These are phyloP conservation scores for Thelonectria rubi DNA, from an alignment of 2,329 filamentous ascomycete species.

Conservation along the genomic window DNA sequence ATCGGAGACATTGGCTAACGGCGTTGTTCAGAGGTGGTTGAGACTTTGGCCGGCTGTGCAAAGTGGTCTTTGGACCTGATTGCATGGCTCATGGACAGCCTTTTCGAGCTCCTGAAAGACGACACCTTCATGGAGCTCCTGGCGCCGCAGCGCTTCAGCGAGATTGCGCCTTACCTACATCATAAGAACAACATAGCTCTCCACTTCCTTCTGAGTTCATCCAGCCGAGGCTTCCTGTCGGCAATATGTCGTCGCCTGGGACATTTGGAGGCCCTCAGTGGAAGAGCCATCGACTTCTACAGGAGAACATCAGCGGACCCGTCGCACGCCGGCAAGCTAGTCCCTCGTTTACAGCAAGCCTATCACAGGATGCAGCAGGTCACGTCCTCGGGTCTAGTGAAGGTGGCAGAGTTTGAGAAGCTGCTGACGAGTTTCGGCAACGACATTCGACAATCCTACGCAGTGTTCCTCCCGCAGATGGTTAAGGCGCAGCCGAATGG, in stretches of 20 bases:
- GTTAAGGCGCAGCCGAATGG: conserved; percentile 59
- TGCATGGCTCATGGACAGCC: conserved; percentile 67
- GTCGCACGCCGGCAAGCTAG: conserved; percentile 49
- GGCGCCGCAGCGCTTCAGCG: conserved; percentile 55
- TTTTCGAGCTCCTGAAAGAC: conserved; percentile 66
- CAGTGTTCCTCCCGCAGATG: conserved; percentile 54
- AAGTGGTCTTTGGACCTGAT: conserved; percentile 81
- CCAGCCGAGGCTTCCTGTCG: conserved; percentile 76
- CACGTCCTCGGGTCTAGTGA: conserved; percentile 62
- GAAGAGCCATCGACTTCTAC: conserved; percentile 61
- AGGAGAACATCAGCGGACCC: conserved; percentile 56
- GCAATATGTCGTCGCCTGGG: conserved; percentile 72
- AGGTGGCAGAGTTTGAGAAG: conserved; percentile 69
- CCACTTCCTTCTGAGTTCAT: conserved; percentile 75
- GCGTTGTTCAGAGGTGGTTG: conserved; percentile 68
- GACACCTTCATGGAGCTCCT: conserved; percentile 60
- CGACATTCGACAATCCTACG: conserved; percentile 63
- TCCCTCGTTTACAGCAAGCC: conserved; percentile 63
- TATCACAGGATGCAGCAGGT: conserved; percentile 64
- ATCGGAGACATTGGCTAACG: conserved; percentile 17
- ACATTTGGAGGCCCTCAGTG: conserved; percentile 62
- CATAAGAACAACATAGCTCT: conserved; percentile 66
- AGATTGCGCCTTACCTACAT: conserved; percentile 62
- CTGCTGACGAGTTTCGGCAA: conserved; percentile 61
- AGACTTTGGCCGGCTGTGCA: conserved; percentile 76